Evolutionary conservation across 345 rosid species (phyloP).

Genomic region (Aethionema arabicum): DNA sequence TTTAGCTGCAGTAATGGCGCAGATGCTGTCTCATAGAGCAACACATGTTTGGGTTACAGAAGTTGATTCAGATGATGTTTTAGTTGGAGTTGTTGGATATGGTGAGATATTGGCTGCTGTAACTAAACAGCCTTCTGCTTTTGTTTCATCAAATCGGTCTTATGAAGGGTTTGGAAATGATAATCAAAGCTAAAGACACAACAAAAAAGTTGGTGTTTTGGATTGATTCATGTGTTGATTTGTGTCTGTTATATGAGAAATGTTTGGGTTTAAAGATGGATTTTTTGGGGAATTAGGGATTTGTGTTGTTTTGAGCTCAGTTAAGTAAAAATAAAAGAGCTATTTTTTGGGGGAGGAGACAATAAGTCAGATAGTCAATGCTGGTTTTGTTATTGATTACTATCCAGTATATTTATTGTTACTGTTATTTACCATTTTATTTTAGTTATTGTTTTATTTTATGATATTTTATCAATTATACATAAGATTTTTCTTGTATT

Average conservation of each 20-base stretch:
- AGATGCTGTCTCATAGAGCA: constrained; percentile 93
- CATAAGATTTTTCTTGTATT: no score
- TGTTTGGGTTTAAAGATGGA: background rate
- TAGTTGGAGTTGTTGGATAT: constrained; percentile 85
- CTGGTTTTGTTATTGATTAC: constrained; percentile 11
- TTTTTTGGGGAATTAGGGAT: constrained; percentile 2
- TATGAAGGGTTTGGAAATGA: constrained; percentile 43
- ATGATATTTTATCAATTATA: no score
- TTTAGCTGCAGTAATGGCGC: constrained; percentile 96
- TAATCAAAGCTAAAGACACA: constrained; percentile 46
- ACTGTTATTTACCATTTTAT: background rate
- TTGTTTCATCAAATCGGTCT: constrained; percentile 42
- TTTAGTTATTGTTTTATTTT: no score
- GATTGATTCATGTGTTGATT: no score
- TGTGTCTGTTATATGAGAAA: constrained; percentile 9
- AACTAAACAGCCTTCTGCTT: constrained; percentile 60
- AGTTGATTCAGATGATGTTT: constrained; percentile 67
- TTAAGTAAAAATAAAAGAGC: background rate
- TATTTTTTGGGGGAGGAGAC: no score
- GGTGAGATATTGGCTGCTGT: constrained; percentile 83
- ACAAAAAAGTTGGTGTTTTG: background rate
- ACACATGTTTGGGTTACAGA: constrained; percentile 97
- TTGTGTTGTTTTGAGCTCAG: constrained; percentile 19
- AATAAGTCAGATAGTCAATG: background rate
- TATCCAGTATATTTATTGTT: constrained; percentile 9